phyloP scores from a whole-genome alignment of 2,329 filamentous ascomycete genomes.

The Verticillium tricorpus region DNA sequence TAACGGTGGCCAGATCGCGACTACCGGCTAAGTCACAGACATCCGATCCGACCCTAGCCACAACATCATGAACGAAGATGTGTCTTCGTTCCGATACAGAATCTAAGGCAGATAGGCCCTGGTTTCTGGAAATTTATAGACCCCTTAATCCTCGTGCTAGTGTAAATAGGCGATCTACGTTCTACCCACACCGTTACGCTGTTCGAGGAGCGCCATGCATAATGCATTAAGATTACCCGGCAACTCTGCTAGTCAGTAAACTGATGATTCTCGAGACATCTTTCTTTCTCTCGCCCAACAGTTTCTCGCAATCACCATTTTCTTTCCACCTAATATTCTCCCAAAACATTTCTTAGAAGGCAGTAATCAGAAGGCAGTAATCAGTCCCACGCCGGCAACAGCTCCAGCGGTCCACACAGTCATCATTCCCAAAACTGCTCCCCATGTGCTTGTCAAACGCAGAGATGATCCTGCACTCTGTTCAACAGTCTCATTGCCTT shows the following conservation, averaged over 20 bases:
- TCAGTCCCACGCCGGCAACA: neutral
- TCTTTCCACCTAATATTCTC: neutral
- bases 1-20: slow-evolving; percentile 7
- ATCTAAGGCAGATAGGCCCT: neutral
- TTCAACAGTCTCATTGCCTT: neutral
- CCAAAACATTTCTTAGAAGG: neutral
- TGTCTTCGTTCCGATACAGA: slow-evolving; percentile 9
- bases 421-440: neutral
- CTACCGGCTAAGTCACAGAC: slow-evolving; percentile 1
- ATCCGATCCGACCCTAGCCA: slow-evolving; percentile 4
- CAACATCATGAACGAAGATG: slow-evolving; percentile 10
- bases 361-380: neutral
- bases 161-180: too few species aligned
- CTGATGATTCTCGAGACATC: too few species aligned
- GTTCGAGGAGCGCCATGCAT: too few species aligned
- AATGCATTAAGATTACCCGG: too few species aligned
- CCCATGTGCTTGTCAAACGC: neutral
- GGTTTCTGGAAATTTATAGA: too few species aligned
- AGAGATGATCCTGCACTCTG: neutral
- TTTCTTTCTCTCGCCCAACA: neutral
- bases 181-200: too few species aligned
- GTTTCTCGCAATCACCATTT: neutral
- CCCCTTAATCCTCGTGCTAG: too few species aligned
- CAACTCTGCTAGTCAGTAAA: too few species aligned
- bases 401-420: neutral